A percentile compares a stretch with the other conserved stretches of the same genome.
Conservation (phyloP, 179 eudicot species). For the Camellia oleifera region DNA sequence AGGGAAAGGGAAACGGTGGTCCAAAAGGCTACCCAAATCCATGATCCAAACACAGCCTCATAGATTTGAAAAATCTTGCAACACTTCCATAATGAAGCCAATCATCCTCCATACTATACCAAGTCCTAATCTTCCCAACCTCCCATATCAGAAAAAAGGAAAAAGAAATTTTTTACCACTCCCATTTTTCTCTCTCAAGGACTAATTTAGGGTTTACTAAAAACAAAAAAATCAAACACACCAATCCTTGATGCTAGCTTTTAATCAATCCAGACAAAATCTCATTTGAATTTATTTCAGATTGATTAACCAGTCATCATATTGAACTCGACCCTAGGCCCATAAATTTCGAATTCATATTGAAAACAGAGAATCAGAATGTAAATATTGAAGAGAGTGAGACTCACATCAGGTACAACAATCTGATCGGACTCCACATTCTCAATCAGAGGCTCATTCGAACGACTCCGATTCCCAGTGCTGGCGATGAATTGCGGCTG, state of each 20-base stretch:
- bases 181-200: not conserved
- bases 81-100: not conserved
- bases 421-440: slow-evolving; percentile 57
- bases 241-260: not conserved
- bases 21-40: no score
- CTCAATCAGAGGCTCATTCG: slow-evolving; percentile 53
- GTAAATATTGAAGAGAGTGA: not conserved
- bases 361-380: not conserved
- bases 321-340: not conserved
- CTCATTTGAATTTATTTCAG: not conserved
- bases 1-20: no score
- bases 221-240: not conserved
- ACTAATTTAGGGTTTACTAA: not conserved
- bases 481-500: slow-evolving; percentile 76
- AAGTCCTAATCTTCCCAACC: not conserved
- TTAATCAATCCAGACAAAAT: not conserved
- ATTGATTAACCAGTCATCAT: not conserved
- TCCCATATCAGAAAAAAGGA: not conserved
- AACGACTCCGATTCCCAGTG: slow-evolving; percentile 31
- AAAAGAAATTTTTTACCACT: not conserved
- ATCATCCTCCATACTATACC: not conserved
- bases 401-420: slow-evolving; percentile 73
- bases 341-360: not conserved
- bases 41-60: no score
- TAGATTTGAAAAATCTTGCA: not conserved